phyloP scores from a whole-genome alignment of 2,329 filamentous ascomycete species.

The Nectriaceae sp. region DNA sequence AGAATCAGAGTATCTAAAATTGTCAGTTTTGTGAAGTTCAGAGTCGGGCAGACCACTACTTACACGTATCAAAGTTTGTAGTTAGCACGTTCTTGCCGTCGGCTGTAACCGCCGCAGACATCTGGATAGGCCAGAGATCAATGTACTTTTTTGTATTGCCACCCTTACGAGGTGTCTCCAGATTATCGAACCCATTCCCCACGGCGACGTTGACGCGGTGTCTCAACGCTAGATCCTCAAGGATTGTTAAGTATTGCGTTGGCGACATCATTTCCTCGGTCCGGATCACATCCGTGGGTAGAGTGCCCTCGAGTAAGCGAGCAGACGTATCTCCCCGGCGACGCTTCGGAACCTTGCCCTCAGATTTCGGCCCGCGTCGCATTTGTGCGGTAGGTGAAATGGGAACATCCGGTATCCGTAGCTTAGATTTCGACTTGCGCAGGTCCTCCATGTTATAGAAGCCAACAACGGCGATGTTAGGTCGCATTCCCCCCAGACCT shows the following conservation, averaged over 20 bases:
- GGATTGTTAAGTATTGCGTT: constrained; percentile 76
- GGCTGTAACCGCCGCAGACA: constrained; percentile 79
- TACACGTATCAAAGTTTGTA: constrained; percentile 90
- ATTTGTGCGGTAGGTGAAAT: constrained; percentile 38
- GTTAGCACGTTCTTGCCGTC: constrained; percentile 71
- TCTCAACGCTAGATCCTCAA: constrained; percentile 78
- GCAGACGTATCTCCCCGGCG: constrained; percentile 56
- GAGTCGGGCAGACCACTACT: no score
- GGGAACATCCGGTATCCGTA: constrained; percentile 56
- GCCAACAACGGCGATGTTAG: constrained; percentile 81
- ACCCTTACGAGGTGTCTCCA: constrained; percentile 69
- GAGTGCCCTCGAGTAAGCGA: constrained; percentile 55
- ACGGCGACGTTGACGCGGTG: constrained; percentile 84
- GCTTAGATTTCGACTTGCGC: constrained; percentile 56
- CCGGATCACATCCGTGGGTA: constrained; percentile 71
- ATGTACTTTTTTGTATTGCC: constrained; percentile 74
- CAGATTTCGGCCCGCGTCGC: constrained; percentile 31
- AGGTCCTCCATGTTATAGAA: constrained; percentile 82
- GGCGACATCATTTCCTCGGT: constrained; percentile 69
- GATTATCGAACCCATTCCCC: constrained; percentile 75
- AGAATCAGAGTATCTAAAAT: constrained; percentile 71
- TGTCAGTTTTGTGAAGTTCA: constrained; percentile 11
- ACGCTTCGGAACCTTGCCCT: constrained; percentile 36
- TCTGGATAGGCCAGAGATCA: constrained; percentile 90
- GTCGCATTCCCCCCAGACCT: constrained; percentile 83